Percentiles rank a stretch among this genome's conserved stretches.
Conservation (phyloP, 2,329 filamentous ascomycete genomes). For the Thielaviopsis cerberus region DNA sequence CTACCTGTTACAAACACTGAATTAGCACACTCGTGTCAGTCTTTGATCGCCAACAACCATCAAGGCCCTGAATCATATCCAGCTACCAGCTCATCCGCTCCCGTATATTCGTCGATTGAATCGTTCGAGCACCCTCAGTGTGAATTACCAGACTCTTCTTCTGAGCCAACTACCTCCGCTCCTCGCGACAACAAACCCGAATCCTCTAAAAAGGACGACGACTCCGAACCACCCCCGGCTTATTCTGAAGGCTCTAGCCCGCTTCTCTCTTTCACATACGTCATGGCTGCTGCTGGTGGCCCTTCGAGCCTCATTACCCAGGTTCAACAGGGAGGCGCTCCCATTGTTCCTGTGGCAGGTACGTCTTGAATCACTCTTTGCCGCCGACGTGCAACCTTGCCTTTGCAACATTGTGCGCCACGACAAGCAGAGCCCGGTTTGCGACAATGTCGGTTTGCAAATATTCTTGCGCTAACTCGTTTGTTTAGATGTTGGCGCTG, state of each 20-base stretch:
- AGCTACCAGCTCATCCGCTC: background rate
- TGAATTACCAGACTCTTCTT: background rate
- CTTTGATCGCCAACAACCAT: background rate
- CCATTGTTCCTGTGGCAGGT: constrained; percentile 80
- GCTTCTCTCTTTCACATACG: constrained; percentile 78
- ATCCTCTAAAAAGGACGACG: constrained; percentile 55
- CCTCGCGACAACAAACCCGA: constrained; percentile 53
- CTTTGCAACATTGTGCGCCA: background rate
- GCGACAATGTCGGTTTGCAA: background rate
- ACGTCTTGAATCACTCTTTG: constrained; percentile 16
- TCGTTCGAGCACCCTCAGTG: background rate
- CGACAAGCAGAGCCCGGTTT: background rate
- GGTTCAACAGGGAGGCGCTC: constrained; percentile 82
- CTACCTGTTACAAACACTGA: background rate
- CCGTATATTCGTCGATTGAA: background rate
- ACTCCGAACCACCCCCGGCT: constrained; percentile 83
- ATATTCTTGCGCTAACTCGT: constrained; percentile 3
- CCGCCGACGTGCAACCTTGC: background rate
- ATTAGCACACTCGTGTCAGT: background rate
- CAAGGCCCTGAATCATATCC: background rate
- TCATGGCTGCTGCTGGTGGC: constrained; percentile 95
- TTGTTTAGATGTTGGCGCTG: constrained; percentile 52
- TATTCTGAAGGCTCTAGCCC: constrained; percentile 92
- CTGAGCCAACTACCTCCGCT: background rate
- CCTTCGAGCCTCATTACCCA: constrained; percentile 98